Percentiles rank a stretch among this genome's conserved stretches.
Evolutionary conservation across 2,329 filamentous ascomycete genomes (phyloP).

Genomic region (Xylariaceae sp.): DNA sequence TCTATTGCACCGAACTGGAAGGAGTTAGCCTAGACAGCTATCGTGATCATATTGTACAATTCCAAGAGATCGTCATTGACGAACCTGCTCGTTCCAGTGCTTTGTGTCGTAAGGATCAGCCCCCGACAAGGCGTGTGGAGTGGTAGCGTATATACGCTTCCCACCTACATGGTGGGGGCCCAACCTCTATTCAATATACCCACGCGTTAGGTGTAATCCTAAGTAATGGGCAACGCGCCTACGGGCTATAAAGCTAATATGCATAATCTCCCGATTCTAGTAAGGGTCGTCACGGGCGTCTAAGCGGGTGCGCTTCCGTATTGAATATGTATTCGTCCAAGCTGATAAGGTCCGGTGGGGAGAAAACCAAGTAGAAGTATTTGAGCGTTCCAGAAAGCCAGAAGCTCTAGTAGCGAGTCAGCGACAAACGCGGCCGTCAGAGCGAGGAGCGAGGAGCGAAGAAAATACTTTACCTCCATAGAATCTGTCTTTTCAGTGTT

Average conservation of each 20-base stretch:
- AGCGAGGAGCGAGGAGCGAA: not conserved
- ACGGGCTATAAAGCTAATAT: not conserved
- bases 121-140: not conserved
- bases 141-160: not conserved
- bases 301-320: conserved; percentile 35
- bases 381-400: conserved; percentile 63
- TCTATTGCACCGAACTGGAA: not conserved
- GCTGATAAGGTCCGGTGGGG: conserved; percentile 48
- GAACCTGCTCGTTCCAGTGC: not conserved
- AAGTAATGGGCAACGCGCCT: not conserved
- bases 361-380: conserved; percentile 38
- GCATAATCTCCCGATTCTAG: not conserved
- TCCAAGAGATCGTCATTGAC: not conserved
- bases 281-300: conserved; percentile 2
- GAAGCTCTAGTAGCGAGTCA: conserved; percentile 44
- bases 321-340: conserved; percentile 56
- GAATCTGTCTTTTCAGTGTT: conserved; percentile 10
- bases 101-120: not conserved
- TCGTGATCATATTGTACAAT: not conserved
- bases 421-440: not conserved
- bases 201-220: not conserved
- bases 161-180: not conserved
- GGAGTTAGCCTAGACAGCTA: not conserved
- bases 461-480: conserved; percentile 26
- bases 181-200: not conserved